Conservation (phyloP, 2,329 filamentous ascomycete species). For the Cladosporium sp. region DNA sequence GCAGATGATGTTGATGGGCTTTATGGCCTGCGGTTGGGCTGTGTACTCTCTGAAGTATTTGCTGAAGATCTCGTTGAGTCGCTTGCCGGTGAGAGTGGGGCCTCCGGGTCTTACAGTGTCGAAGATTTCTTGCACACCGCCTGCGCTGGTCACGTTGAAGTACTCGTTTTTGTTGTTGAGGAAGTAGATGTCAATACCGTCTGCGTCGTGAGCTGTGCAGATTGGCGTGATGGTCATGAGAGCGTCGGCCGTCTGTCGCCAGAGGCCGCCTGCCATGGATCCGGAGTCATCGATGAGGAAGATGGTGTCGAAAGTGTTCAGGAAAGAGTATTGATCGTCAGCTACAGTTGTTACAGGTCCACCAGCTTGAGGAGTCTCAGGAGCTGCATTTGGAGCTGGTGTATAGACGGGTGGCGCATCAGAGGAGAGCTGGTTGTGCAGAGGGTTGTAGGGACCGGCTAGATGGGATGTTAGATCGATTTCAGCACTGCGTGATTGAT, state of each 20-base stretch:
- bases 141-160: slow-evolving; percentile 57
- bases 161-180: slow-evolving; percentile 71
- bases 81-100: slow-evolving; percentile 69
- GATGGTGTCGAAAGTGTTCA: slow-evolving; percentile 76
- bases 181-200: slow-evolving; percentile 91
- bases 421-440: background rate
- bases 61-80: slow-evolving; percentile 66
- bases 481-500: too few species aligned
- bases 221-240: slow-evolving; percentile 74
- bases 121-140: slow-evolving; percentile 66
- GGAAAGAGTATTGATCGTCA: slow-evolving; percentile 72
- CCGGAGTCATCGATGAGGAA: slow-evolving; percentile 92
- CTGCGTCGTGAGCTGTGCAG: slow-evolving; percentile 71
- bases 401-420: slow-evolving; percentile 37
- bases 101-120: slow-evolving; percentile 58
- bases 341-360: slow-evolving; percentile 22
- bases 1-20: slow-evolving; percentile 86
- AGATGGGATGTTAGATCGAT: background rate
- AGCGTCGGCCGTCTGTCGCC: slow-evolving; percentile 69
- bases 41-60: slow-evolving; percentile 64
- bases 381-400: slow-evolving; percentile 39
- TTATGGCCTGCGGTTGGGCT: slow-evolving; percentile 47
- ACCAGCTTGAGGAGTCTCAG: slow-evolving; percentile 8
- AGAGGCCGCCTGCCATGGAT: slow-evolving; percentile 74
- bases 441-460: background rate